A percentile compares a stretch with the other conserved stretches of the same genome.
phyloP scores from a whole-genome alignment of 305 asterid genomes.

The Solanum hybrid region DNA sequence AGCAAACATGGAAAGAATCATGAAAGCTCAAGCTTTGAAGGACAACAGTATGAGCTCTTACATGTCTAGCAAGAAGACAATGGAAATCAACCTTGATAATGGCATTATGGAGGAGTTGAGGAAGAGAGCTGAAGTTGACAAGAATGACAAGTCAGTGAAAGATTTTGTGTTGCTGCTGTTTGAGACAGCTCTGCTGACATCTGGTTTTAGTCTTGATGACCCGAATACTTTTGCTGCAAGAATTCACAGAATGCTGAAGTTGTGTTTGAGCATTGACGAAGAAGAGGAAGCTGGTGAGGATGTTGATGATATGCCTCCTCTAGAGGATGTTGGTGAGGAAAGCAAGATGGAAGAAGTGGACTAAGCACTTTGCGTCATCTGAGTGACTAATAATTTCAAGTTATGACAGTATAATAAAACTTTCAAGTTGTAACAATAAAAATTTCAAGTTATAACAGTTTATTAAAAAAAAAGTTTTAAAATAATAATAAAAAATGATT shows the following conservation, averaged over 20 bases:
- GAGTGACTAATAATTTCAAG: background rate
- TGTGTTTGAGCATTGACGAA: constrained; percentile 32
- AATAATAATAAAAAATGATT: too few relatives aligned
- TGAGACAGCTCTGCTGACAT: constrained; percentile 28
- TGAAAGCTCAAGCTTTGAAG: constrained; percentile 67
- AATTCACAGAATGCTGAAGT: constrained; percentile 63
- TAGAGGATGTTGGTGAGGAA: constrained; percentile 11
- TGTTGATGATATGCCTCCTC: constrained; percentile 40
- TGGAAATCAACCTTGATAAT: constrained; percentile 64
- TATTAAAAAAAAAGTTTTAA: too few relatives aligned
- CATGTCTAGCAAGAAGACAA: constrained; percentile 74
- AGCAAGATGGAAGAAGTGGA: constrained; percentile 11
- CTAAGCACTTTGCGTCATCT: background rate
- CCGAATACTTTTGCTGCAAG: constrained; percentile 58
- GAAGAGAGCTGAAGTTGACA: constrained; percentile 53
- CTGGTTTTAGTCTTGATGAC: constrained; percentile 40
- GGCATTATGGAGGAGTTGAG: constrained; percentile 64
- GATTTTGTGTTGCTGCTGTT: constrained; percentile 24
- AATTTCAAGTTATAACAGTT: too few relatives aligned
- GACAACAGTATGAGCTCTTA: constrained; percentile 52
- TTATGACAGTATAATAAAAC: too few relatives aligned
- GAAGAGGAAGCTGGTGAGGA: constrained; percentile 41
- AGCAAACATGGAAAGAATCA: constrained; percentile 48
- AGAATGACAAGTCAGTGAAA: constrained; percentile 25
- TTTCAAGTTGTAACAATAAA: too few relatives aligned